These are phyloP conservation scores for Phialophora macrospora DNA, from an alignment of 2,329 filamentous ascomycete genomes.

Conservation along the genomic window DNA sequence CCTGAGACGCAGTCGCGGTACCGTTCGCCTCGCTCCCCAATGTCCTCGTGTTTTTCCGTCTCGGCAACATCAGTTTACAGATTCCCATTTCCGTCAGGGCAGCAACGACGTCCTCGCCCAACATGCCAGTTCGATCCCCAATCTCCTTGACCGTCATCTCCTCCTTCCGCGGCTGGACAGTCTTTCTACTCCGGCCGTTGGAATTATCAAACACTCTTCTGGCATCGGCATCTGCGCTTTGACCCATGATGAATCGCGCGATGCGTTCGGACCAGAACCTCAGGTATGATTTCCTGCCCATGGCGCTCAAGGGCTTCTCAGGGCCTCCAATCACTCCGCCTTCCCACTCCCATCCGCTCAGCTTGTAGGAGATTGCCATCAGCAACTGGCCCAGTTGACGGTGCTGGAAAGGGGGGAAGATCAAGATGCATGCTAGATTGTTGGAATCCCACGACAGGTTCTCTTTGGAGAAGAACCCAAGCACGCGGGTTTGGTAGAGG, in stretches of 20 bases:
- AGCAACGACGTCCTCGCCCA: slow-evolving; percentile 78
- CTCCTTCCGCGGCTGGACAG: slow-evolving; percentile 43
- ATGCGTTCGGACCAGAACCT: slow-evolving; percentile 87
- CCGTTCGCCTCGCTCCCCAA: slow-evolving; percentile 44
- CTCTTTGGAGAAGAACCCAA: slow-evolving; percentile 99
- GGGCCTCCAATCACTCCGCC: slow-evolving; percentile 79
- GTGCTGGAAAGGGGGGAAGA: slow-evolving; percentile 94
- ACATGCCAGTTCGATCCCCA: slow-evolving; percentile 79
- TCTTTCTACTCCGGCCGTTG: slow-evolving; percentile 42
- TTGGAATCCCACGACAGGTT: slow-evolving; percentile 99
- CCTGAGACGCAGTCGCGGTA: slow-evolving; percentile 40
- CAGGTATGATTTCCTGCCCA: slow-evolving; percentile 80
- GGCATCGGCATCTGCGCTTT: slow-evolving; percentile 42
- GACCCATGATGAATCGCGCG: slow-evolving; percentile 62
- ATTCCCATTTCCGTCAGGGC: slow-evolving; percentile 81
- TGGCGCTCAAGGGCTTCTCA: slow-evolving; percentile 87
- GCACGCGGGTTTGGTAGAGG: slow-evolving; percentile 59
- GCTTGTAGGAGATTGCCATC: slow-evolving; percentile 92
- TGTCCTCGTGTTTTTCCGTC: slow-evolving; percentile 57
- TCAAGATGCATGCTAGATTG: slow-evolving; percentile 92
- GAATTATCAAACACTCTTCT: slow-evolving; percentile 45
- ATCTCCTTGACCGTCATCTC: slow-evolving; percentile 71
- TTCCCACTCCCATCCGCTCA: slow-evolving; percentile 74
- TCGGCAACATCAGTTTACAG: slow-evolving; percentile 54
- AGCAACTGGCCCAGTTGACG: slow-evolving; percentile 85